phyloP scores from a whole-genome alignment of 768 basidiomycete genomes.

The Phallus indusiatus region DNA sequence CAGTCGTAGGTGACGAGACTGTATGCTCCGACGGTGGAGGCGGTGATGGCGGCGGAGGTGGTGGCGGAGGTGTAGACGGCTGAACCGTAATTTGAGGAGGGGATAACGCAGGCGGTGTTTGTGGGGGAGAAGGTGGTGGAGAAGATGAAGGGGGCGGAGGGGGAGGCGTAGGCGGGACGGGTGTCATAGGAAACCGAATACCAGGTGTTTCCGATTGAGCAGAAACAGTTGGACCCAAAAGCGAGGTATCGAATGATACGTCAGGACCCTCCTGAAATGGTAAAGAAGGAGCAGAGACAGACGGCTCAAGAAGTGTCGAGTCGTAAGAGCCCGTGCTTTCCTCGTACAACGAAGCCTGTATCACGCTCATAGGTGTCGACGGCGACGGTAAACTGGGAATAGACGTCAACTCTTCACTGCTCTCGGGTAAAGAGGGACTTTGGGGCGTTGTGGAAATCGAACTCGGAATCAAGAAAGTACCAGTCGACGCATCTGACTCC shows the following conservation, averaged over 20 bases:
- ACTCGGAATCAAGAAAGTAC: conserved; percentile 29
- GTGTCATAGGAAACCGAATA: conserved; percentile 15
- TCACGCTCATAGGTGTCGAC: conserved; percentile 18
- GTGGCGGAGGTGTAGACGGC: background rate
- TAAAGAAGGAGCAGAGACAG: conserved; percentile 43
- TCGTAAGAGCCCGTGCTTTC: conserved; percentile 67
- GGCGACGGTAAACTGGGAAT: conserved; percentile 30
- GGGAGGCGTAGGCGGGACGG: conserved; percentile 19
- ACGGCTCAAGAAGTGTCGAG: conserved; percentile 63
- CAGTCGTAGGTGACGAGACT: background rate
- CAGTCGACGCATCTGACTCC: conserved; percentile 29
- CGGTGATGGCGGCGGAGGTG: conserved; percentile 1
- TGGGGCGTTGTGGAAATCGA: conserved; percentile 5
- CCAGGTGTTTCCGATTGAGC: conserved; percentile 18
- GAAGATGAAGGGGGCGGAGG: conserved; percentile 19
- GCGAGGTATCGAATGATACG: conserved; percentile 63
- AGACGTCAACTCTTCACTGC: conserved; percentile 18
- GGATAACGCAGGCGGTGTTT: background rate
- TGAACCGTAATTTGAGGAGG: background rate
- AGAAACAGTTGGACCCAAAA: conserved; percentile 50
- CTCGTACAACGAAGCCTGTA: conserved; percentile 43
- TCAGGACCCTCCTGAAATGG: conserved; percentile 53
- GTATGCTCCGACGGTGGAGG: background rate
- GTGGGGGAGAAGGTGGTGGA: conserved; percentile 2
- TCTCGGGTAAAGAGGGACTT: background rate